Evolutionary conservation across 768 basidiomycete species (phyloP).

Genomic region (Tylopilus balloui): DNA sequence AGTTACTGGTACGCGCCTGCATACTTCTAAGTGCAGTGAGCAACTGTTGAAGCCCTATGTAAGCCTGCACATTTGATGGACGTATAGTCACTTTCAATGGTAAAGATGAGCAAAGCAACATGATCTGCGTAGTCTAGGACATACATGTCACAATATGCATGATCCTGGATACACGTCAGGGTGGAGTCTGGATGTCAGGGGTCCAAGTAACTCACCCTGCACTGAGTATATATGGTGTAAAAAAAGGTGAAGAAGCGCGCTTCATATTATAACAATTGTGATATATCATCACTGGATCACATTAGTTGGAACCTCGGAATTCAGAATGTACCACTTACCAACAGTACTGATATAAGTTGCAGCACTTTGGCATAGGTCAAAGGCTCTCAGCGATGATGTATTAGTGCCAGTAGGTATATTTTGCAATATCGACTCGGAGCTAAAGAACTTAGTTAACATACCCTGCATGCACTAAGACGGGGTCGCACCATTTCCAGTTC

Average conservation of each 20-base stretch:
- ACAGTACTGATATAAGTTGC: constrained; percentile 66
- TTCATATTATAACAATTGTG: constrained; percentile 58
- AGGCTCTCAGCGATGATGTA: constrained; percentile 56
- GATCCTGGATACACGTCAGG: constrained; percentile 43
- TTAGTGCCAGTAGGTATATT: constrained; percentile 37
- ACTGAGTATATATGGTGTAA: constrained; percentile 65
- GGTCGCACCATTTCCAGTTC: constrained; percentile 58
- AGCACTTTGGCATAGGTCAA: constrained; percentile 71
- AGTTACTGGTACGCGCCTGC: constrained; percentile 43
- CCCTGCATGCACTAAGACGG: not conserved
- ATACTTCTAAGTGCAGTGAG: constrained; percentile 62
- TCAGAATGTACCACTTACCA: constrained; percentile 36
- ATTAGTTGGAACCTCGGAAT: not conserved
- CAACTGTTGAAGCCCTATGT: constrained; percentile 59
- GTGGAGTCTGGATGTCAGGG: not conserved
- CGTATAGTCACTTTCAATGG: constrained; percentile 55
- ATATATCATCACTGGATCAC: constrained; percentile 45
- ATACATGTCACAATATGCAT: constrained; percentile 75
- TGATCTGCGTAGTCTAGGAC: constrained; percentile 20
- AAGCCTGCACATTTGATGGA: constrained; percentile 68
- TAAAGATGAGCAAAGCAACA: constrained; percentile 11
- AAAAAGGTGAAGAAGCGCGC: constrained; percentile 59
- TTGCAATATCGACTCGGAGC: constrained; percentile 41
- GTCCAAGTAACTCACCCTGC: constrained; percentile 52
- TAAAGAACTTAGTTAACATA: constrained; percentile 16